phyloP scores from a whole-genome alignment of 208 protist species.

The Wallacemonas sp. region DNA sequence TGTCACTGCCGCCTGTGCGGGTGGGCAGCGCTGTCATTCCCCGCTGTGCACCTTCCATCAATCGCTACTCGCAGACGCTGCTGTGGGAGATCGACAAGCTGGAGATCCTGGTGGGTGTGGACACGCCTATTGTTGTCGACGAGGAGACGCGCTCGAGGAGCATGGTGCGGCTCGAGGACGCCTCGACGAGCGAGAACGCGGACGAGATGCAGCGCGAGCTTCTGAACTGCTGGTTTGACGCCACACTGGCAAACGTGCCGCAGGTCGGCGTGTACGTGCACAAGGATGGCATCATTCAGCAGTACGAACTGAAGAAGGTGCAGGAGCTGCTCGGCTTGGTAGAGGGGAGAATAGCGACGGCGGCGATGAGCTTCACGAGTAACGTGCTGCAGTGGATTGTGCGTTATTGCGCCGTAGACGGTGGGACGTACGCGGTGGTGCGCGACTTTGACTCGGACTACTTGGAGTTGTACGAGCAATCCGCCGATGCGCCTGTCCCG shows the following conservation, averaged over 20 bases:
- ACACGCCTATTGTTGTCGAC: slow-evolving; percentile 78
- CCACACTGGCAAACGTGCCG: slow-evolving; percentile 76
- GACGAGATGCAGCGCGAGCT: slow-evolving; percentile 48
- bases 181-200: slow-evolving; percentile 25
- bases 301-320: slow-evolving; percentile 67
- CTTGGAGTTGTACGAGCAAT: slow-evolving; percentile 74
- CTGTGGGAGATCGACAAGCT: slow-evolving; percentile 72
- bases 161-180: slow-evolving; percentile 60
- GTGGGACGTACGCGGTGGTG: slow-evolving; percentile 65
- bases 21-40: slow-evolving; percentile 26
- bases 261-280: slow-evolving; percentile 82
- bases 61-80: slow-evolving; percentile 69
- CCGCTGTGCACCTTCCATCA: slow-evolving; percentile 17
- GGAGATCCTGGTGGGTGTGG: slow-evolving; percentile 78
- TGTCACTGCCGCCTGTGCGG: slow-evolving; percentile 31
- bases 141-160: slow-evolving; percentile 26
- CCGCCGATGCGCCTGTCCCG: slow-evolving; percentile 12
- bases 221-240: slow-evolving; percentile 82
- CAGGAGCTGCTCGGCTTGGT: slow-evolving; percentile 65
- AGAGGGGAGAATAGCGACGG: slow-evolving; percentile 63
- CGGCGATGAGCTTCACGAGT: slow-evolving; percentile 84
- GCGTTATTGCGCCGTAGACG: slow-evolving; percentile 58
- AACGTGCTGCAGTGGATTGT: slow-evolving; percentile 80
- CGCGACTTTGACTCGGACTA: slow-evolving; percentile 47
- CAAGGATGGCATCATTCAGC: slow-evolving; percentile 71